These are phyloP conservation scores for Dictyostelium citrinum DNA, from an alignment of 78 protist species.

Conservation along the genomic window DNA sequence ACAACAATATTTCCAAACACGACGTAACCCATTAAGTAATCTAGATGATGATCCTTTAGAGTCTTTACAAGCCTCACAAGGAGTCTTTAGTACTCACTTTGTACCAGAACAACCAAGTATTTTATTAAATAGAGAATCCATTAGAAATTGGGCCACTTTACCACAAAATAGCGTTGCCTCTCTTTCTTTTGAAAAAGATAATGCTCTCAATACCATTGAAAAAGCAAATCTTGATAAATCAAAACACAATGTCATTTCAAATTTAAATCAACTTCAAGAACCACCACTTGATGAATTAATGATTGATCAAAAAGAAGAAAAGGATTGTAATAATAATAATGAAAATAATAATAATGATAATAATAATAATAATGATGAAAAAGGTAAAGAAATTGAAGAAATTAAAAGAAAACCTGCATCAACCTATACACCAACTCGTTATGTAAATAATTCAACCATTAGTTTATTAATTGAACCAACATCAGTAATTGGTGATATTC, in stretches of 20 bases:
- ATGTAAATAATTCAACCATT: slow-evolving; percentile 10
- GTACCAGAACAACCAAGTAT: neutral
- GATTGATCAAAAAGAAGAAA: neutral
- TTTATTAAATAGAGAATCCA: neutral
- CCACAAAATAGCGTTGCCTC: slow-evolving; percentile 9
- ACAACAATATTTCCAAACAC: neutral
- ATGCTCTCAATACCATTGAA: neutral
- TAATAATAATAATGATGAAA: neutral
- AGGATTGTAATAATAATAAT: neutral
- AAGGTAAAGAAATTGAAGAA: neutral
- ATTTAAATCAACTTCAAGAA: neutral
- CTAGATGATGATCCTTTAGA: neutral
- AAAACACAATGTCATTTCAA: neutral
- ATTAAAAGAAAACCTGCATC: neutral
- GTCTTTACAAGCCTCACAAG: neutral
- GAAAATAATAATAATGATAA: neutral
- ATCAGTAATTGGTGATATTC: neutral
- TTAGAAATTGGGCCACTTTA: slow-evolving; percentile 5
- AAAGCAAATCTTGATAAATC: neutral
- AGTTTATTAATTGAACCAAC: neutral
- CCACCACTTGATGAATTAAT: neutral
- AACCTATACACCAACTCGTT: neutral
- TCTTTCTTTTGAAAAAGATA: neutral
- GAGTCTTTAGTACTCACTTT: neutral
- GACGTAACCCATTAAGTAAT: neutral